Conservation (phyloP, 176 grass and related monocot genomes). For the Zizania latifolia region DNA sequence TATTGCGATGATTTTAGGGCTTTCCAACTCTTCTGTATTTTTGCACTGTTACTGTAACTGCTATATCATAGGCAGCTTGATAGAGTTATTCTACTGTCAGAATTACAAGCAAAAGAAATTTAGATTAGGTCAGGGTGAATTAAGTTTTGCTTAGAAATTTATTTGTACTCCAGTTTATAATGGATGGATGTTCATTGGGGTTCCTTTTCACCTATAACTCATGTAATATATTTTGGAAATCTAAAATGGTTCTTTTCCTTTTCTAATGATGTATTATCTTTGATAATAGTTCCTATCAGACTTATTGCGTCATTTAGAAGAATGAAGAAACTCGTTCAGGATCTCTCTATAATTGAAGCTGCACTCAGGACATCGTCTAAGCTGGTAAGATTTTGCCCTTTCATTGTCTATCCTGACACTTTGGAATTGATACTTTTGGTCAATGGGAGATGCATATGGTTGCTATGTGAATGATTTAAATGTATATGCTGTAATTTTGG, state of each 20-base stretch:
- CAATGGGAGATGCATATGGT: background rate
- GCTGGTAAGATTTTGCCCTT: constrained; percentile 50
- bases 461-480: background rate
- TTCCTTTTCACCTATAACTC: background rate
- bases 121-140: background rate
- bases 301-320: constrained; percentile 81
- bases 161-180: background rate
- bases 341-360: constrained; percentile 60
- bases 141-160: background rate
- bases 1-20: background rate
- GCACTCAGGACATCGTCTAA: constrained; percentile 78
- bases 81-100: background rate
- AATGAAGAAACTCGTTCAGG: constrained; percentile 87
- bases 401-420: background rate
- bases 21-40: background rate
- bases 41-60: background rate
- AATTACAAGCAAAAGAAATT: background rate
- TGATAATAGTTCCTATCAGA: constrained; percentile 70
- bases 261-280: constrained; percentile 14
- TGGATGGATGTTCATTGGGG: background rate
- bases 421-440: background rate
- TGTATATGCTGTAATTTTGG: background rate
- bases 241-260: background rate
- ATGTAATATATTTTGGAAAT: constrained; percentile 3
- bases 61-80: background rate